Evolutionary conservation across 2,329 filamentous ascomycete genomes (phyloP).

Genomic region (Orbilia javanica): DNA sequence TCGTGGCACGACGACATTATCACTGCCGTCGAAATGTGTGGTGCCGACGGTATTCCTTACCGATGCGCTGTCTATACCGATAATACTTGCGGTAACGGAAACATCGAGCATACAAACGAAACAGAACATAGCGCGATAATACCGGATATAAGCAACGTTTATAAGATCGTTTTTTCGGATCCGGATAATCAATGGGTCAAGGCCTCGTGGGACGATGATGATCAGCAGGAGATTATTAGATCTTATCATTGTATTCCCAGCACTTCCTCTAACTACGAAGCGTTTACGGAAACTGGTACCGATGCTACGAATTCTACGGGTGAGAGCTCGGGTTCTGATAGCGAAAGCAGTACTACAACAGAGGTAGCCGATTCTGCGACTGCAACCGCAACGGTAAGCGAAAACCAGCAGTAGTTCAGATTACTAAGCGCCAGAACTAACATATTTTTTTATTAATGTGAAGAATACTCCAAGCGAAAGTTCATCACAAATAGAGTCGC

Average conservation of each 20-base stretch:
- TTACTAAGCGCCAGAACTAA: no score
- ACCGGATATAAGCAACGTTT: conserved; percentile 32
- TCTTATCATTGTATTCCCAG: conserved; percentile 36
- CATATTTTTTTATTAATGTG: background rate
- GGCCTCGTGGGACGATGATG: conserved; percentile 11
- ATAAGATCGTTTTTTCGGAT: conserved; percentile 38
- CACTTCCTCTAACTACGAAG: conserved; percentile 10
- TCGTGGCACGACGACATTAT: conserved; percentile 38
- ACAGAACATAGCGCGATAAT: background rate
- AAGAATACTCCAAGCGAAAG: conserved; percentile 1
- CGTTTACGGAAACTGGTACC: background rate
- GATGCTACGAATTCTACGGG: background rate
- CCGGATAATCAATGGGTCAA: conserved; percentile 23
- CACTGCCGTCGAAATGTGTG: conserved; percentile 39
- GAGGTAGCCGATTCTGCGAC: background rate
- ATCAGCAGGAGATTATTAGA: conserved; percentile 10
- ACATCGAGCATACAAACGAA: conserved; percentile 18
- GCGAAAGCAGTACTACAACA: background rate
- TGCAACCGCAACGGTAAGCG: background rate
- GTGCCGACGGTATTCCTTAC: conserved; percentile 28
- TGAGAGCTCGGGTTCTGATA: background rate
- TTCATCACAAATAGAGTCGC: background rate
- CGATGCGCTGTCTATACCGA: conserved; percentile 49
- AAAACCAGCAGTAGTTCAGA: background rate
- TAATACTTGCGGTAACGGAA: conserved; percentile 43